Evolutionary conservation across 441 rosid genomes (phyloP), one percentile per base, ranked within the genome.

Genomic region (Populus trichocarpa): DNA sequence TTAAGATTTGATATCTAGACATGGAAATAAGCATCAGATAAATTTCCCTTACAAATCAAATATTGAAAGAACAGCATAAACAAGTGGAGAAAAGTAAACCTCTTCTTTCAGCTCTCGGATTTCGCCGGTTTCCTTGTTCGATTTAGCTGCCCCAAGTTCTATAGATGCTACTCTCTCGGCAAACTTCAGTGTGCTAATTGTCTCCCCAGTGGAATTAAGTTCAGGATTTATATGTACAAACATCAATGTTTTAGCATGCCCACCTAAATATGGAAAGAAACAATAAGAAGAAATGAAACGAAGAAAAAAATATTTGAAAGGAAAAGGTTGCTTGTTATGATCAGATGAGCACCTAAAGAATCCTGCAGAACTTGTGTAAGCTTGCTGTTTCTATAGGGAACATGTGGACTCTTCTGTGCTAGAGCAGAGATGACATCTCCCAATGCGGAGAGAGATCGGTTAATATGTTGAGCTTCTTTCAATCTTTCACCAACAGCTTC

Each of bases 211-310:
- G 28, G 96, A 87, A 83, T 90, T 89, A 28, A 88, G 80, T 83
- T 95, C 98, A 16, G 99, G 97, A 79, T 89, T 95, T 81, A 95
- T 86, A 80, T 95, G 98, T 35, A 90, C 99, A 83, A 93, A 92
- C 98, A 95, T 95, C 71, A 95, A 86, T 3, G 98, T 92, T 86
- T 95, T 95, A 59, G 99, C 99, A 71, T 95, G 99, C 12, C 99
- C 99, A 78, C 99, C 99, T 93, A 69, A 73, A 74, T 32, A 71
- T 53, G 68, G 18, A 63, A 50, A 22, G 13, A 33, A 70, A 64
- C 23, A 70, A 12, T 59, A 3, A 61, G 81, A 77, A 76, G 69
- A 73, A 6, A 20, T 67, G 73, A 9, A 28, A 30, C 8, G 53
- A 32, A 25, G 33, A 42, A 14, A 61, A 68, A 59, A 70, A 20